phyloP scores from a whole-genome alignment of 2,329 filamentous ascomycete species.

The Aciculosporium take region DNA sequence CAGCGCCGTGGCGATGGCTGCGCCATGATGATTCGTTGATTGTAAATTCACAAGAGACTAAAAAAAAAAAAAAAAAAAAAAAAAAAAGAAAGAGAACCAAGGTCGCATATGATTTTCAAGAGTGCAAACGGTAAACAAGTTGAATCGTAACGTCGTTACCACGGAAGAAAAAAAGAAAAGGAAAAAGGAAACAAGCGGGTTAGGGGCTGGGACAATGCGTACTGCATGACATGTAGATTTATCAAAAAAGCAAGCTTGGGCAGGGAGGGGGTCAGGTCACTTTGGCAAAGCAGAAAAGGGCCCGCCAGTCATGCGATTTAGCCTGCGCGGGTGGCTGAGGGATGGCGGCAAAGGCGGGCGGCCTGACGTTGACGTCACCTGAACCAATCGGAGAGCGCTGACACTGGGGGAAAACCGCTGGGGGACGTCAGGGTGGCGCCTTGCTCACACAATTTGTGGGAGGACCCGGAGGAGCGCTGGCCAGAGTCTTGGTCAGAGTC shows the following conservation, averaged over 20 bases:
- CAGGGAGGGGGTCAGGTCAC: neutral
- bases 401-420: no score
- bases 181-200: neutral
- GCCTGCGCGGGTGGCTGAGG: neutral
- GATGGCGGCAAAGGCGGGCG: neutral
- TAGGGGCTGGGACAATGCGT: neutral
- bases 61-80: no score
- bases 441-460: no score
- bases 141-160: neutral
- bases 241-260: neutral
- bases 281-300: neutral
- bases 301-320: neutral
- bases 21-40: slow-evolving; percentile 1
- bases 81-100: no score
- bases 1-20: slow-evolving; percentile 12
- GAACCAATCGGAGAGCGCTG: slow-evolving; percentile 5
- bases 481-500: no score
- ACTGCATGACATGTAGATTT: no score
- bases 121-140: neutral
- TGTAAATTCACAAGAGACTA: neutral
- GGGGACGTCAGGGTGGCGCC: no score
- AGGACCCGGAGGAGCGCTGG: no score
- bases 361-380: slow-evolving; percentile 8
- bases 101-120: neutral
- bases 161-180: neutral